Evolutionary conservation across 805 yeast species (phyloP).

Genomic region (Hanseniaspora nectarophila): DNA sequence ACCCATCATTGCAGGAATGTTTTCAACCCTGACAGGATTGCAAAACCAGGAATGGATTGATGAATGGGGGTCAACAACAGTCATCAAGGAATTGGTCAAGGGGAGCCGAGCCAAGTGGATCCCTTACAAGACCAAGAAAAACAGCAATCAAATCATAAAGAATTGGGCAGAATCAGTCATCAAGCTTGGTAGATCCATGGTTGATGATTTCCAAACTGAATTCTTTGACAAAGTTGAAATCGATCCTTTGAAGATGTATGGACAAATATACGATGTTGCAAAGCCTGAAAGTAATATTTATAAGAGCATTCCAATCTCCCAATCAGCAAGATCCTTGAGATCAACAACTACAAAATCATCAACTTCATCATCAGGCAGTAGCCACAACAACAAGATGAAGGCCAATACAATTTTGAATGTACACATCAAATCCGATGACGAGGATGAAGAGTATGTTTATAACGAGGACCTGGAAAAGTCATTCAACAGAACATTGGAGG

Average conservation of each 20-base stretch:
- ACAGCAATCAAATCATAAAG: constrained; percentile 39
- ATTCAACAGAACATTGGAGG: constrained; percentile 30
- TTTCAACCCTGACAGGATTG: constrained; percentile 65
- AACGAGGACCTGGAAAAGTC: constrained; percentile 30
- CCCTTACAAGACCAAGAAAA: constrained; percentile 38
- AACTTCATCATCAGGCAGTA: neutral
- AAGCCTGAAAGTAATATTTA: neutral
- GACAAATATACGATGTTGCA: neutral
- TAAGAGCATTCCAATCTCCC: constrained; percentile 7
- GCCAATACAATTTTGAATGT: constrained; percentile 19
- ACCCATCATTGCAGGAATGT: constrained; percentile 66
- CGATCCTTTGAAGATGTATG: neutral
- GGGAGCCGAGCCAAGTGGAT: constrained; percentile 62
- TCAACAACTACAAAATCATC: constrained; percentile 8
- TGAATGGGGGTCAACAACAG: constrained; percentile 52
- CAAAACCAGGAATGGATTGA: constrained; percentile 46
- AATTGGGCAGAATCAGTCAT: constrained; percentile 57
- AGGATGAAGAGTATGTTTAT: constrained; percentile 28
- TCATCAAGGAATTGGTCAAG: constrained; percentile 51
- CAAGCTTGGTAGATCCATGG: constrained; percentile 48
- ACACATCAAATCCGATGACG: constrained; percentile 23
- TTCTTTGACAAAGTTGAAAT: constrained; percentile 19
- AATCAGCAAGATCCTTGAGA: constrained; percentile 12
- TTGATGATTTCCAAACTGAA: constrained; percentile 34
- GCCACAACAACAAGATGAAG: neutral